These are phyloP conservation scores for Fusarium sp. DNA, from an alignment of 2,329 filamentous ascomycete species.

Conservation along the genomic window DNA sequence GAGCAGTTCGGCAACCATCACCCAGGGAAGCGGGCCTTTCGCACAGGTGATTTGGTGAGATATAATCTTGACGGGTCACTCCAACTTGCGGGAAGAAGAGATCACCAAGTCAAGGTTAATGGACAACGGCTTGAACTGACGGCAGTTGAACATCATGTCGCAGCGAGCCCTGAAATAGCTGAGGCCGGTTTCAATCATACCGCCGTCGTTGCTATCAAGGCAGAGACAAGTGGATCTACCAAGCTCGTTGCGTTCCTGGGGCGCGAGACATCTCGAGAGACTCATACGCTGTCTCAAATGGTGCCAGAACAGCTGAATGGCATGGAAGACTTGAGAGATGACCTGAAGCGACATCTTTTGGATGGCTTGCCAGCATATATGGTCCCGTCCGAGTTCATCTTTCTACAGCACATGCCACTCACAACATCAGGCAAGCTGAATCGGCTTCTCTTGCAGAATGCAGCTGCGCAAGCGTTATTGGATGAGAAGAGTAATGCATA, in stretches of 20 bases:
- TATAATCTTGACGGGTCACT: conserved; percentile 14
- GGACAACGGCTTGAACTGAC: conserved; percentile 6
- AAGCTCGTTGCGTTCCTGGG: conserved; percentile 10
- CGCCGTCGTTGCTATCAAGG: conserved; percentile 1
- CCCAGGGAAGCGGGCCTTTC: not conserved
- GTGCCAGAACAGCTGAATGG: not conserved
- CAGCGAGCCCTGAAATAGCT: not conserved
- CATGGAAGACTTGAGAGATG: not conserved
- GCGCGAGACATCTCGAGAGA: not conserved
- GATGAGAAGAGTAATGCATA: not conserved
- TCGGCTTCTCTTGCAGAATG: not conserved
- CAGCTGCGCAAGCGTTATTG: not conserved
- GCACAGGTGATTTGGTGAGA: conserved; percentile 3
- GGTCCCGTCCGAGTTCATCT: not conserved
- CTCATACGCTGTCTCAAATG: not conserved
- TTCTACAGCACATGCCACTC: conserved; percentile 1
- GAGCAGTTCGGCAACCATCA: not conserved
- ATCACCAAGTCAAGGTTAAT: conserved; percentile 13
- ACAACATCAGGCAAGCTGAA: conserved; percentile 10
- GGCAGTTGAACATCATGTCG: conserved; percentile 2
- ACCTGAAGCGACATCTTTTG: not conserved
- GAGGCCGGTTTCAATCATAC: not conserved
- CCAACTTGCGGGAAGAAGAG: conserved; percentile 1
- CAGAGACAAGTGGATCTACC: not conserved
- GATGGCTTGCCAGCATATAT: not conserved